phyloP scores from a whole-genome alignment of 2,329 filamentous ascomycete species.

The Aphanocladium album region DNA sequence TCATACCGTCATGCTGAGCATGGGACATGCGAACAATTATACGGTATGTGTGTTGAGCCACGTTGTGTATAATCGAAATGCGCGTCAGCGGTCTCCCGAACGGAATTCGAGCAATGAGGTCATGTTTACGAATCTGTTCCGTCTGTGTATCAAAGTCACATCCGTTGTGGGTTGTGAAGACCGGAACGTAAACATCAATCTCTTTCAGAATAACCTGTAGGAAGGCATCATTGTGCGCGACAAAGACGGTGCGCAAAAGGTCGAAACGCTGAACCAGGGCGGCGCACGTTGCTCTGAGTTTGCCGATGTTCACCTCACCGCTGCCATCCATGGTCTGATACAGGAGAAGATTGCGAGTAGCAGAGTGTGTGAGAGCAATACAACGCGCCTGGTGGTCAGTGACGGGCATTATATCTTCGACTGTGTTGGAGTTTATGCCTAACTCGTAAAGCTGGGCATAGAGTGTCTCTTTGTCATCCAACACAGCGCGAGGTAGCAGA shows the following conservation, averaged over 20 bases:
- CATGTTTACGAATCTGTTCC: not conserved
- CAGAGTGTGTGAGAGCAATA: not conserved
- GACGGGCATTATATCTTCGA: not conserved
- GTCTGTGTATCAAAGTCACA: not conserved
- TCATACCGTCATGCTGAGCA: not conserved
- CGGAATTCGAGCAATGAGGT: not conserved
- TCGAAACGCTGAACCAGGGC: not conserved
- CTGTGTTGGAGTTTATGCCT: not conserved
- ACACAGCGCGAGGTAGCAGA: not conserved
- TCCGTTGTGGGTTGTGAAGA: not conserved
- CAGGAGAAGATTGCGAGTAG: not conserved
- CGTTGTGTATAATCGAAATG: not conserved
- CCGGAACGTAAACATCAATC: not conserved
- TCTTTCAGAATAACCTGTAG: not conserved
- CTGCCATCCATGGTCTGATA: not conserved
- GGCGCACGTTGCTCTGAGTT: not conserved
- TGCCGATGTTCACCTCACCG: not conserved
- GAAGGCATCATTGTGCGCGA: not conserved
- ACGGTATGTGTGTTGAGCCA: not conserved
- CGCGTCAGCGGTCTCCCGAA: not conserved
- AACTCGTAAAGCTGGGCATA: not conserved
- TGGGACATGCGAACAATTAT: constrained; percentile 4
- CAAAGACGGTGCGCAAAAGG: not conserved
- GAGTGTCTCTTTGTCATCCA: not conserved
- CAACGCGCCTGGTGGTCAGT: not conserved